A percentile compares a stretch with the other conserved stretches of the same genome.
Evolutionary conservation across 176 grass and related monocot genomes (phyloP).

Genomic region (Raddia distichophylla): DNA sequence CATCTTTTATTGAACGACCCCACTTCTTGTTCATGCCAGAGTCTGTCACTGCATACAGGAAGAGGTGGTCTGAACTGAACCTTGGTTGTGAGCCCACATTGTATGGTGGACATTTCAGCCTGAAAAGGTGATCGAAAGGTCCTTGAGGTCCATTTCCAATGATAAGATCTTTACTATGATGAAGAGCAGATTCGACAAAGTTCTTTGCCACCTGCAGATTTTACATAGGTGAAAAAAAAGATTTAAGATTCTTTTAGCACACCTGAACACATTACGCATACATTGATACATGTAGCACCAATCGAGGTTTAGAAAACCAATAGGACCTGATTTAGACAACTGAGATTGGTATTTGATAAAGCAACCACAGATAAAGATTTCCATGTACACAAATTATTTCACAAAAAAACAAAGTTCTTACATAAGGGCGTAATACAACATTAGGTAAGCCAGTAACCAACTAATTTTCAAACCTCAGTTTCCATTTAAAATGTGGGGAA

Average conservation of each 20-base stretch:
- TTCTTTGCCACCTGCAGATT: slow-evolving; percentile 75
- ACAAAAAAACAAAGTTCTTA: neutral
- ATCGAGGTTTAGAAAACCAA: slow-evolving; percentile 3
- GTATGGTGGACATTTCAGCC: slow-evolving; percentile 49
- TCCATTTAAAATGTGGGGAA: neutral
- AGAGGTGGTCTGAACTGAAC: slow-evolving; percentile 67
- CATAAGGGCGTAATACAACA: neutral
- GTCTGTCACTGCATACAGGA: slow-evolving; percentile 92
- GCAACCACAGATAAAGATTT: neutral
- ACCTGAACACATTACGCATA: neutral
- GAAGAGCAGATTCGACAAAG: slow-evolving; percentile 79
- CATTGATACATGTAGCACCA: neutral
- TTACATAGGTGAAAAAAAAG: slow-evolving; percentile 11
- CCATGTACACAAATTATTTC: neutral
- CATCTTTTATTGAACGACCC: slow-evolving; percentile 74
- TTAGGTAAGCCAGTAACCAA: neutral
- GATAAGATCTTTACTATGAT: slow-evolving; percentile 74
- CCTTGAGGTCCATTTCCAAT: slow-evolving; percentile 90
- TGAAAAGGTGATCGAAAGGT: slow-evolving; percentile 88
- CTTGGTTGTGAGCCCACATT: slow-evolving; percentile 40
- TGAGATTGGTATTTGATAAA: neutral
- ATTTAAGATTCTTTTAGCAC: neutral
- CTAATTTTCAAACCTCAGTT: slow-evolving; percentile 1
- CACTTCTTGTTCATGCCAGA: slow-evolving; percentile 88
- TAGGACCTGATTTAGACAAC: neutral